A percentile compares a stretch with the other conserved stretches of the same genome.
These are phyloP conservation scores for Fennellomyces sp. DNA, from an alignment of 371 early-diverging fungal species.

Conservation along the genomic window DNA sequence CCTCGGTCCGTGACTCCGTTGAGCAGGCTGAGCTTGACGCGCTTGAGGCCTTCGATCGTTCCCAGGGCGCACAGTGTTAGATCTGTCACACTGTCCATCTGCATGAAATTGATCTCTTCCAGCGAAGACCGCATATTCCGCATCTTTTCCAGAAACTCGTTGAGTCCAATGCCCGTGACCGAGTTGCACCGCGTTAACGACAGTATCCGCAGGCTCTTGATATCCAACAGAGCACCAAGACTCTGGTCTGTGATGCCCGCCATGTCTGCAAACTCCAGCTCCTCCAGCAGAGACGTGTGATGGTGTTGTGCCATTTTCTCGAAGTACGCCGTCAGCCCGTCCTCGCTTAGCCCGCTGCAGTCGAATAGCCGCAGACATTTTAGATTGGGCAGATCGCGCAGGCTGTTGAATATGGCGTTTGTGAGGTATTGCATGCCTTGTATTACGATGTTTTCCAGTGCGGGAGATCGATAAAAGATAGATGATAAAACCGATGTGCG, in stretches of 20 bases:
- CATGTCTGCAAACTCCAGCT: constrained; percentile 3
- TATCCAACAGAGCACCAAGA: not conserved
- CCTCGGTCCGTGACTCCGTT: constrained; percentile 1
- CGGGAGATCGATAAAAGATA: not conserved
- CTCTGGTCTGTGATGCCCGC: not conserved
- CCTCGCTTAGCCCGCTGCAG: not conserved
- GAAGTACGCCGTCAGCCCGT: not conserved
- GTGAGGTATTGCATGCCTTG: not conserved
- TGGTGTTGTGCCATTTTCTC: not conserved
- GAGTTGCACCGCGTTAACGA: not conserved
- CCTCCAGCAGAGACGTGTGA: not conserved
- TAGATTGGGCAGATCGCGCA: not conserved
- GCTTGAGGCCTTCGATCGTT: not conserved
- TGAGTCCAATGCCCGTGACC: not conserved
- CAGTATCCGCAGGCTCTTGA: not conserved
- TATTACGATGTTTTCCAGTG: not conserved
- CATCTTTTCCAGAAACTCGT: constrained; percentile 1
- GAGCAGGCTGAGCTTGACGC: not conserved
- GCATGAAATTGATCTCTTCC: not conserved
- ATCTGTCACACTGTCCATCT: not conserved
- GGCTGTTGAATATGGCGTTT: not conserved
- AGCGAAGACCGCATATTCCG: not conserved
- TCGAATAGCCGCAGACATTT: not conserved
- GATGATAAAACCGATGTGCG: not conserved
- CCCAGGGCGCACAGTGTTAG: not conserved